phyloP scores from a whole-genome alignment of 805 yeast species.

The Candida andamanensis region DNA sequence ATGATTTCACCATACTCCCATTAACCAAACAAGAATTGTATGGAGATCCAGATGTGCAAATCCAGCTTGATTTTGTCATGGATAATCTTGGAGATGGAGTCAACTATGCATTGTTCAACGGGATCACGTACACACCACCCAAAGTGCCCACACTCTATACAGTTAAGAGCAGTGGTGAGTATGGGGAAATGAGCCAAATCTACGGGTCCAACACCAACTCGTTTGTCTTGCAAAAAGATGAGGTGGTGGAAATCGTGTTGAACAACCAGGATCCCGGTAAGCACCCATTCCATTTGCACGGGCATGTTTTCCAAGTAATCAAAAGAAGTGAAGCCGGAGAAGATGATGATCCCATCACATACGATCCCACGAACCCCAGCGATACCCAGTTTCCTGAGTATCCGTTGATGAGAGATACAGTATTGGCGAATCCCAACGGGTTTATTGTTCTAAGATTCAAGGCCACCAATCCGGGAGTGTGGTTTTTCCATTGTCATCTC shows the following conservation, averaged over 20 bases:
- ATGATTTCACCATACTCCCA: conserved; percentile 34
- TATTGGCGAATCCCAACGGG: conserved; percentile 77
- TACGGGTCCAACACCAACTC: conserved; percentile 83
- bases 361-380: conserved; percentile 25
- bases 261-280: conserved; percentile 88
- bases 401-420: conserved; percentile 83
- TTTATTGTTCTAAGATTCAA: conserved; percentile 80
- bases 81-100: conserved; percentile 80
- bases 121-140: conserved; percentile 71
- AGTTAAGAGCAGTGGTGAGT: conserved; percentile 66
- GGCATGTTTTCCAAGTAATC: conserved; percentile 81
- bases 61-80: conserved; percentile 76
- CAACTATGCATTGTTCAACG: conserved; percentile 95
- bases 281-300: conserved; percentile 98
- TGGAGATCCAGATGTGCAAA: conserved; percentile 64
- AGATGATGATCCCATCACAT: conserved; percentile 48
- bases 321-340: conserved; percentile 61
- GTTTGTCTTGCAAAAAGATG: conserved; percentile 60
- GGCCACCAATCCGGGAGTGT: conserved; percentile 95
- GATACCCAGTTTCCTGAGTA: conserved; percentile 49
- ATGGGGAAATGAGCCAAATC: conserved; percentile 46
- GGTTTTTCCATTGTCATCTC: conserved; percentile 98
- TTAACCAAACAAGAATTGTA: conserved; percentile 33
- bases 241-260: conserved; percentile 71
- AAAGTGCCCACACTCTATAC: conserved; percentile 82